Base-by-base conservation (phyloP, 306 rosid genomes). In the Castanea mollissima region DNA sequence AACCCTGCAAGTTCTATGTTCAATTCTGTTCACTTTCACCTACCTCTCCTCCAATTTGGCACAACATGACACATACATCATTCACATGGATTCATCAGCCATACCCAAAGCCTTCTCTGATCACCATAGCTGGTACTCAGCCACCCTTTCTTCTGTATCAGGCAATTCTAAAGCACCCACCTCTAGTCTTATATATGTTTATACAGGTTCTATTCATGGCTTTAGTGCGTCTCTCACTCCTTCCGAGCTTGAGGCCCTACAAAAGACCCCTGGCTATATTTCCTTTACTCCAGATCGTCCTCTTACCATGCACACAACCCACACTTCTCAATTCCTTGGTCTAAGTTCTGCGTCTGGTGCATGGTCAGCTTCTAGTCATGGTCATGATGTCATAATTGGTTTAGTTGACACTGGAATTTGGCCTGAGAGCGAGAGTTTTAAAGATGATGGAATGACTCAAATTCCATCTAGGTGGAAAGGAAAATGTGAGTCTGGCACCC, bases 381-480 rank as follows among this genome's bases (percentile, higher is more conserved):
- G 94, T 16, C 65, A 90, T 2, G 93, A 81, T 44, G 52, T 90
- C 29, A 92, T 94, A 18, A 73, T 94, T 8, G 97, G 98, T 29
- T 3, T 94, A 60, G 84, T 94, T 71, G 94, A 94, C 83, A 78
- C 88, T 0, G 98, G 97, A 3, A 38, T 94, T 63, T 92, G 92
- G 97, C 97, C 98, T 6, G 97, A 92, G 54, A 87, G 94, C 68
- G 71, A 79, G 58, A 94, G 98, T 86, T 91, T 82, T 73, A 74
- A 34, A 0, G 98, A 94, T 3, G 23, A 86, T 1, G 92, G 91
- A 5, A 62, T 92, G 79, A 16, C 85, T 3, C 71, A 82, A 38
- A 32, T 88, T 38, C 97, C 97, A 12, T 65, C 89, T 25, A 54
- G 86, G 59, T 92, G 97, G 97, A 91, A 83, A 83, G 98, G 98